Conservation (phyloP, 2,329 filamentous ascomycete genomes). For the Delphinella strobiligena region DNA sequence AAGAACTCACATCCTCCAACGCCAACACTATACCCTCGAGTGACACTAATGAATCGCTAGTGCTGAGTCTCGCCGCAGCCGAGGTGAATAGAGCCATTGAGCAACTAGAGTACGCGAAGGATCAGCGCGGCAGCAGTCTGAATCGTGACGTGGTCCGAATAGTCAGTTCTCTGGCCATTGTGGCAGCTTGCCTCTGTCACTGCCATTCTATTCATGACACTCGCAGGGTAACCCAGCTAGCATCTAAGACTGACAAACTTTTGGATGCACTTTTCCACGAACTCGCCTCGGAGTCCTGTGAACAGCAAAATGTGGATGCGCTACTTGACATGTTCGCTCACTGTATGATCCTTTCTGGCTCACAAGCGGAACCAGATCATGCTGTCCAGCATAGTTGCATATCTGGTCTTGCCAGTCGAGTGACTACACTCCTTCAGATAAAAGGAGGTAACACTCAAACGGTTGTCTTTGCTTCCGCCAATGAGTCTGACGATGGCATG, state of each 20-base stretch:
- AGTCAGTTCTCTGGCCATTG: slow-evolving; percentile 36
- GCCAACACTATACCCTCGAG: too few relatives aligned
- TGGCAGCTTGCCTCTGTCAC: slow-evolving; percentile 23
- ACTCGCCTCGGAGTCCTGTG: slow-evolving; percentile 24
- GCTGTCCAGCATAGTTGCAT: neutral
- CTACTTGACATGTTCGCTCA: slow-evolving; percentile 25
- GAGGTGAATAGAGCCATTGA: slow-evolving; percentile 2
- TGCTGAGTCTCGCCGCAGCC: slow-evolving; percentile 4
- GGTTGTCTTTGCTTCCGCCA: neutral
- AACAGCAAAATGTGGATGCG: slow-evolving; percentile 31
- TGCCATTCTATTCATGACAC: slow-evolving; percentile 16
- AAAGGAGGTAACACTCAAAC: slow-evolving; percentile 1
- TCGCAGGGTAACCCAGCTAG: slow-evolving; percentile 17
- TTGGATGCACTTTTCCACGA: slow-evolving; percentile 21
- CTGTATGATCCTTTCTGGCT: neutral
- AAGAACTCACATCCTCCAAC: too few relatives aligned
- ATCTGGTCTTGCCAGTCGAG: neutral
- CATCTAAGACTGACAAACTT: slow-evolving; percentile 15
- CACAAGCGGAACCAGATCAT: neutral
- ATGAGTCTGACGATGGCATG: slow-evolving; percentile 6
- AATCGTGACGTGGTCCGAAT: slow-evolving; percentile 39
- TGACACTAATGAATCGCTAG: neutral
- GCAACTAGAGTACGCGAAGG: slow-evolving; percentile 3
- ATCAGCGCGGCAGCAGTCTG: slow-evolving; percentile 16
- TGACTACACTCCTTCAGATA: slow-evolving; percentile 1